Percentiles rank a stretch among this genome's conserved stretches.
Conservation (phyloP, 164 flowering plant genomes). For the Aristolochia fimbriata region DNA sequence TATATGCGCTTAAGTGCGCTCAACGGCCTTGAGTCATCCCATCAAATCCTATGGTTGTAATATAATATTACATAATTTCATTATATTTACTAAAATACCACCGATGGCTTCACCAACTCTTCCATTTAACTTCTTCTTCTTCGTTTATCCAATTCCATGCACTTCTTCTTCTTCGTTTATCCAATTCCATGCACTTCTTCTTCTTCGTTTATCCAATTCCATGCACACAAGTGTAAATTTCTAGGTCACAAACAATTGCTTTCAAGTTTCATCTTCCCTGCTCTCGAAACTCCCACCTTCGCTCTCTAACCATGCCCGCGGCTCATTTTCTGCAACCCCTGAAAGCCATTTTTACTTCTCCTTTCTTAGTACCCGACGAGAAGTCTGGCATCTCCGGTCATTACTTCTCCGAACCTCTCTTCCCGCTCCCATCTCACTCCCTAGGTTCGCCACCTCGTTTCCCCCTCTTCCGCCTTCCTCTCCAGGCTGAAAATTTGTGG, state of each 20-base stretch:
- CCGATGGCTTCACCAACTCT: not conserved
- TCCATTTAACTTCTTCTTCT: not conserved
- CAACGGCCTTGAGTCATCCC: too few relatives aligned
- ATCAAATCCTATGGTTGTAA: too few relatives aligned
- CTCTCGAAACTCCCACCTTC: constrained; percentile 10
- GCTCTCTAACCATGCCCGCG: constrained; percentile 6
- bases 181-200: too few relatives aligned
- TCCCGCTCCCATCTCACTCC: constrained; percentile 2
- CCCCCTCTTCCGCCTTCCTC: not conserved
- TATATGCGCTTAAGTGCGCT: too few relatives aligned
- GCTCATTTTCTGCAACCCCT: constrained; percentile 4
- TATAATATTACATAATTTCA: too few relatives aligned
- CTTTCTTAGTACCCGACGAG: constrained; percentile 17
- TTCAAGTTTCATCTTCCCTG: not conserved
- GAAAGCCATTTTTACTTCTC: constrained; percentile 11
- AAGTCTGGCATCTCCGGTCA: constrained; percentile 4
- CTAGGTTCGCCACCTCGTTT: constrained; percentile 13
- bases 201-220: not conserved
- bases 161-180: too few relatives aligned
- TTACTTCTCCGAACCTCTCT: constrained; percentile 14
- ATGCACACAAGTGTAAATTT: constrained; percentile 9
- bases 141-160: too few relatives aligned
- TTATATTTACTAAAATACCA: too few relatives aligned
- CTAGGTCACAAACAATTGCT: constrained; percentile 11
- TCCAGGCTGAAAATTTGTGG: not conserved